A percentile compares a stretch with the other conserved stretches of the same genome.
Conservation (phyloP, 1,284 basidiomycete genomes). For the Rhodofomes roseus region DNA sequence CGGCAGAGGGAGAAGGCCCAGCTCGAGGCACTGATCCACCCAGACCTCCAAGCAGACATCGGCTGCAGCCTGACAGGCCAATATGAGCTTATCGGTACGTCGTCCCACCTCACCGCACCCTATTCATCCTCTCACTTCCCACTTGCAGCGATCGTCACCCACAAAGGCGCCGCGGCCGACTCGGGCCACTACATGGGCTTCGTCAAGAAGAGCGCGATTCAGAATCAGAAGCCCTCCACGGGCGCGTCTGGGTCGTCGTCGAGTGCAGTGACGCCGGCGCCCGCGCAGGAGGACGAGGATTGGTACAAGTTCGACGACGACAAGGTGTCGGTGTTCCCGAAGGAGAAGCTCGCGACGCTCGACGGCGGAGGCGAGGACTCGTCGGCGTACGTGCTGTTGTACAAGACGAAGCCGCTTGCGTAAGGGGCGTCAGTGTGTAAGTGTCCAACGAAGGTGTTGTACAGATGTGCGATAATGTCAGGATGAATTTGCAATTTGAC, state of each 20-base stretch:
- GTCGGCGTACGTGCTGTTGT: conserved; percentile 84
- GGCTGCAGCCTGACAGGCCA: conserved; percentile 74
- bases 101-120: background rate
- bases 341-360: conserved; percentile 78
- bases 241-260: conserved; percentile 3
- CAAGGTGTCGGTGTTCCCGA: conserved; percentile 79
- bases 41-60: conserved; percentile 61
- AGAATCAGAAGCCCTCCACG: conserved; percentile 14
- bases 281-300: conserved; percentile 61
- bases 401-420: conserved; percentile 49
- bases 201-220: conserved; percentile 73
- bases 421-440: conserved; percentile 5
- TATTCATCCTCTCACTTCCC: background rate
- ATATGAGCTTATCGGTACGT: conserved; percentile 82
- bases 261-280: conserved; percentile 10
- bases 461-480: background rate
- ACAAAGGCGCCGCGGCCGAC: conserved; percentile 95
- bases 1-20: conserved; percentile 61
- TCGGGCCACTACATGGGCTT: conserved; percentile 93
- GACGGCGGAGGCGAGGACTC: conserved; percentile 88
- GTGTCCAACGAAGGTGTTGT: background rate
- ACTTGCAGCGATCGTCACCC: conserved; percentile 81
- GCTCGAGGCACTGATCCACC: conserved; percentile 59
- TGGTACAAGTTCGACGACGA: conserved; percentile 95
- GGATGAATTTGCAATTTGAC: background rate